Evolutionary conservation across 345 rosid genomes (phyloP), one percentile per base, ranked within the genome.

Genomic region (Syzygium oleosum): DNA sequence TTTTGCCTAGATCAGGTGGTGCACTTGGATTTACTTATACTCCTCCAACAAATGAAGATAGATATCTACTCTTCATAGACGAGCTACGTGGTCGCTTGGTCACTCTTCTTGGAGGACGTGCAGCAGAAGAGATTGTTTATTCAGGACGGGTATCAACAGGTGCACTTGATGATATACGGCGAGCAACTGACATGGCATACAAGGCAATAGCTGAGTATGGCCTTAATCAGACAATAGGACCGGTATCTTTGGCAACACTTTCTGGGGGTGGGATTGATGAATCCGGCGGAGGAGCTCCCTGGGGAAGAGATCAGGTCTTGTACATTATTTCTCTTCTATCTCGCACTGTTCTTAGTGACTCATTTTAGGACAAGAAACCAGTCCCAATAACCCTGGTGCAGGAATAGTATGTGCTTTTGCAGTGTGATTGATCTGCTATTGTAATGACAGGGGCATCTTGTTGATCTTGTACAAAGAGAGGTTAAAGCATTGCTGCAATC

Each of bases 131-230:
- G 89, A 91, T 97, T 88, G 93, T 94, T 5, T 98, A 97, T 90
- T 94, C 98, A 12, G 99, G 99, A 54, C 96, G 98, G 87, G 91
- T 97, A 88, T 94, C 98, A 80, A 98, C 99, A 3, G 98, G 99
- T 86, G 98, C 99, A 46, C 93, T 98, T 88, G 99, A 98, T 88
- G 99, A 98, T 91, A 98, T 98, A 84, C 91, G 98, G 85, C 91
- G 98, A 63, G 99, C 99, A 27, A 97, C 99, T 68, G 98, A 96
- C 88, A 91, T 98, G 93, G 99, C 99, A 41, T 98, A 96, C 91
- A 98, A 98, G 90, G 99, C 97, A 87, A 93, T 97, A 85, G 99
- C 99, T 86, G 99, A 97, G 94, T 98, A 98, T 91, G 99, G 99
- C 88, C 99, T 98, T 88, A 98, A 92, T 92, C 93, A 89, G 90